These are phyloP conservation scores for Delphinella strobiligena DNA, from an alignment of 2,329 filamentous ascomycete species.

Conservation along the genomic window DNA sequence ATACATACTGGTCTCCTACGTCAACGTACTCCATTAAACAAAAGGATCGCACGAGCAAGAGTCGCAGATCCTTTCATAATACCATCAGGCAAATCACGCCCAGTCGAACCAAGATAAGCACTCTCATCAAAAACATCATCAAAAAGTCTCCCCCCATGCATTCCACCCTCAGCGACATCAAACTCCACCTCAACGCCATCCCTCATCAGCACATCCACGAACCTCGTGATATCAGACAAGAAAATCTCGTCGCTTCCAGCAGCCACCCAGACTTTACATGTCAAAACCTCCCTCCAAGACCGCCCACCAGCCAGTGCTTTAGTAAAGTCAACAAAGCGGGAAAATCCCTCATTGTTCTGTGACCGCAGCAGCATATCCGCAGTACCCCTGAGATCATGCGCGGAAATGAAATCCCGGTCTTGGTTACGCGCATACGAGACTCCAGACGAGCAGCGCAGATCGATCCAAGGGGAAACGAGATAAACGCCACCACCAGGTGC, in stretches of 20 bases:
- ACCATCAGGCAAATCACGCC: background rate
- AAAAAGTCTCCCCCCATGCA: slow-evolving; percentile 1
- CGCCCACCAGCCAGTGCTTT: background rate
- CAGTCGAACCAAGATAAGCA: background rate
- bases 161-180: slow-evolving; percentile 1
- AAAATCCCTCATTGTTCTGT: background rate
- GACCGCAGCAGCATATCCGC: background rate
- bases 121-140: background rate
- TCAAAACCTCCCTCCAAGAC: slow-evolving; percentile 4
- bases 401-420: slow-evolving; percentile 2
- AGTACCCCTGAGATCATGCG: background rate
- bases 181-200: slow-evolving; percentile 4
- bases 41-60: background rate
- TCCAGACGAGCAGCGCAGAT: slow-evolving; percentile 2
- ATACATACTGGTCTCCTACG: too few species aligned
- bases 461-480: slow-evolving; percentile 6
- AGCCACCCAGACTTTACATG: slow-evolving; percentile 4
- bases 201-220: background rate
- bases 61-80: background rate
- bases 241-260: slow-evolving; percentile 3
- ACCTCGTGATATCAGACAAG: slow-evolving; percentile 4
- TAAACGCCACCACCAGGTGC: slow-evolving; percentile 1
- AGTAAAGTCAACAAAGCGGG: slow-evolving; percentile 1
- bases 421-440: slow-evolving; percentile 5
- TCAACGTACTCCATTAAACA: too few species aligned